These are phyloP conservation scores for Penicillium desertorum DNA, from an alignment of 495 filamentous ascomycete species.

Conservation along the genomic window DNA sequence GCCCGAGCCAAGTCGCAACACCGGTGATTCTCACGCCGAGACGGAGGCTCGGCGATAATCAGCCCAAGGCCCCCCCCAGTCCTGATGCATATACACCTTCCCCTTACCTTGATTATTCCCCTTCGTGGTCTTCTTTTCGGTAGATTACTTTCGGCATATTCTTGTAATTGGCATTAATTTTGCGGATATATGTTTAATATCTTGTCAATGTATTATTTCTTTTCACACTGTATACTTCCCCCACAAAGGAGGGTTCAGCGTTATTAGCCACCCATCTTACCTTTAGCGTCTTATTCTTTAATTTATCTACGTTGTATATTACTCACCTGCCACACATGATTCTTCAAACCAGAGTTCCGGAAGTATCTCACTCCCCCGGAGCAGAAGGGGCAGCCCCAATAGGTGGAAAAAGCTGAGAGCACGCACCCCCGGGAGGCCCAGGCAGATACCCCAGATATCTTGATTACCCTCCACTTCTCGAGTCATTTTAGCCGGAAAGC, in stretches of 20 bases:
- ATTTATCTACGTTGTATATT: slow-evolving; percentile 3
- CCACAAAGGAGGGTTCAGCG: not conserved
- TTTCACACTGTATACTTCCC: slow-evolving; percentile 7
- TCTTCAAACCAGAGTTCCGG: not conserved
- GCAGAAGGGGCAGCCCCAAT: slow-evolving; percentile 9
- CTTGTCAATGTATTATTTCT: slow-evolving; percentile 16
- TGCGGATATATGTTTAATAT: slow-evolving; percentile 22
- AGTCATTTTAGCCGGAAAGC: slow-evolving; percentile 19
- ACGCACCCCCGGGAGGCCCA: not conserved
- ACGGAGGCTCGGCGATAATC: slow-evolving; percentile 15
- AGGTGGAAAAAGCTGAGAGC: slow-evolving; percentile 23
- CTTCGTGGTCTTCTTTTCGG: slow-evolving; percentile 5
- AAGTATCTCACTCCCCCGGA: not conserved
- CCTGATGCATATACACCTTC: not conserved
- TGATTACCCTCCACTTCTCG: not conserved
- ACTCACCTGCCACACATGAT: not conserved
- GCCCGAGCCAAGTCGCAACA: not conserved
- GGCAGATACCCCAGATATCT: not conserved
- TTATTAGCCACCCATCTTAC: slow-evolving; percentile 5
- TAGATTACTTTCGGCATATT: slow-evolving; percentile 13
- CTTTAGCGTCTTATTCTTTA: slow-evolving; percentile 8
- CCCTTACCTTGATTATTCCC: not conserved
- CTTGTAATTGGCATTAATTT: slow-evolving; percentile 31
- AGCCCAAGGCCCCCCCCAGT: not conserved
- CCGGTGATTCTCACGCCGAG: slow-evolving; percentile 5